These are phyloP conservation scores for Kwoniella sp. DNA, from an alignment of 768 basidiomycete genomes.

Conservation along the genomic window DNA sequence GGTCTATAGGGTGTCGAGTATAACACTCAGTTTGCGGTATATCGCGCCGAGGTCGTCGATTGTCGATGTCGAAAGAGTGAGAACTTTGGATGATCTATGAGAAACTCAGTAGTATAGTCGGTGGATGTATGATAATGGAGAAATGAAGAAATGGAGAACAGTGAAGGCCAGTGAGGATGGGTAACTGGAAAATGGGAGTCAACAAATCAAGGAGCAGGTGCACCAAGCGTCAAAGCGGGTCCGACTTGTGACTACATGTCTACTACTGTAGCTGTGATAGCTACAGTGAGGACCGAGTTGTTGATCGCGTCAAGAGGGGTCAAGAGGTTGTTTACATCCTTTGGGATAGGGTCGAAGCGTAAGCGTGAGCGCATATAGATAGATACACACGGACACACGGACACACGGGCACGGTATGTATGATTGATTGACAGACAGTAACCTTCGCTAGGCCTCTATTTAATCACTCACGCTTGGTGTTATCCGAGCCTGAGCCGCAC, in stretches of 20 bases:
- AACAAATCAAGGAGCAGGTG: no score
- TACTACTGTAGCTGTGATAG: no score
- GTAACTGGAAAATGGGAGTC: not conserved
- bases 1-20: not conserved
- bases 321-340: constrained; percentile 16
- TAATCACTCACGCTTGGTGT: no score
- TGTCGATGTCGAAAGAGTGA: not conserved
- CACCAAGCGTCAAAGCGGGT: not conserved
- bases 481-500: no score
- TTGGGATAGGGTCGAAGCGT: not conserved
- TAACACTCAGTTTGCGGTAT: not conserved
- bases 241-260: not conserved
- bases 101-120: not conserved
- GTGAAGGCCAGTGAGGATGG: not conserved
- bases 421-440: not conserved
- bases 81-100: not conserved
- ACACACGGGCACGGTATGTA: constrained; percentile 10
- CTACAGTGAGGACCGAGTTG: not conserved
- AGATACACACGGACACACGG: not conserved
- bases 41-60: not conserved
- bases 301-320: not conserved
- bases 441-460: no score
- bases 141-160: not conserved
- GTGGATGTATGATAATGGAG: not conserved
- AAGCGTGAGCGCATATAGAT: no score